phyloP scores from a whole-genome alignment of 208 protist genomes.

The Trypanosoma caninum region DNA sequence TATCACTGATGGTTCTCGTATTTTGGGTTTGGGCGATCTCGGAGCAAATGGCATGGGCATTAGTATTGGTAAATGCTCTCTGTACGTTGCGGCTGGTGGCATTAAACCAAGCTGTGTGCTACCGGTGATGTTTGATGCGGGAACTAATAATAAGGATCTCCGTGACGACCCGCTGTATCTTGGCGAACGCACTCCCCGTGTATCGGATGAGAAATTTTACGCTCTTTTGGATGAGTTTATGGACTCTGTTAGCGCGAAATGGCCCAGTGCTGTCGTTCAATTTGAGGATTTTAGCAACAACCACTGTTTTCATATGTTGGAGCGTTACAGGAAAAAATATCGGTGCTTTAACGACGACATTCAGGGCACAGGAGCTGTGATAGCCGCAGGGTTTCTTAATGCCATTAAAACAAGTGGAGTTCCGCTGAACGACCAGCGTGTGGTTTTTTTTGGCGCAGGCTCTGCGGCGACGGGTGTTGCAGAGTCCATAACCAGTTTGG shows the following conservation, averaged over 20 bases:
- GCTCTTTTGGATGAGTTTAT: slow-evolving; percentile 88
- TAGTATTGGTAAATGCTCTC: slow-evolving; percentile 87
- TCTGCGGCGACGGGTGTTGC: slow-evolving; percentile 93
- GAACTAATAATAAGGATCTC: slow-evolving; percentile 78
- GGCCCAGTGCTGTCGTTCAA: slow-evolving; percentile 82
- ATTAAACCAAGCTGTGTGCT: slow-evolving; percentile 72
- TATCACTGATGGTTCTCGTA: slow-evolving; percentile 88
- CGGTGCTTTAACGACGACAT: slow-evolving; percentile 97
- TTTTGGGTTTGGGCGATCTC: slow-evolving; percentile 87
- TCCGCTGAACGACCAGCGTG: slow-evolving; percentile 46
- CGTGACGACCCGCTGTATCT: slow-evolving; percentile 77
- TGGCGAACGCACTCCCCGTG: slow-evolving; percentile 40
- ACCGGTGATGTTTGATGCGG: slow-evolving; percentile 88
- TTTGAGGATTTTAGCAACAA: slow-evolving; percentile 95
- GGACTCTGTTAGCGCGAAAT: slow-evolving; percentile 49
- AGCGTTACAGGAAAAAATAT: slow-evolving; percentile 80
- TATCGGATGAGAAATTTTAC: slow-evolving; percentile 65
- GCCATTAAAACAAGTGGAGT: slow-evolving; percentile 45
- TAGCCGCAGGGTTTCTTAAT: slow-evolving; percentile 90
- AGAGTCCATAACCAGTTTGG: slow-evolving; percentile 88
- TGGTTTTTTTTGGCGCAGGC: slow-evolving; percentile 92
- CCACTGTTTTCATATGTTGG: slow-evolving; percentile 90
- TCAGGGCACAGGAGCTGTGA: slow-evolving; percentile 95
- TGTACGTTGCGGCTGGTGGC: slow-evolving; percentile 87
- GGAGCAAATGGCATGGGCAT: slow-evolving; percentile 94